Percentiles rank a stretch among this genome's conserved stretches.
Conservation (phyloP, 169 alveolate species). For the Plasmodium gallinaceum region DNA sequence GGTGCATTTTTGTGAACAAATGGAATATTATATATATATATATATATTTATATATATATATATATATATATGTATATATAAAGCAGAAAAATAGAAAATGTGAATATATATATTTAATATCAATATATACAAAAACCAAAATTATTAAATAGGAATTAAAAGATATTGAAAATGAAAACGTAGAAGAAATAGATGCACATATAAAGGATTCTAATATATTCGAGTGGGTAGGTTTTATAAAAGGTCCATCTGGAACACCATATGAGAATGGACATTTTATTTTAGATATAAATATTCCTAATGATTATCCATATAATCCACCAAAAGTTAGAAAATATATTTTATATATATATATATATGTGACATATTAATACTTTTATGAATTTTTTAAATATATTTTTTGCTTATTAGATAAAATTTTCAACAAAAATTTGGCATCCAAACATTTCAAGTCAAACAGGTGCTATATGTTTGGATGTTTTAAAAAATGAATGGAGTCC, state of each 20-base stretch:
- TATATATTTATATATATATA: conserved; percentile 7
- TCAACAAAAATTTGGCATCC: conserved; percentile 98
- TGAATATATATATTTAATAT: not conserved
- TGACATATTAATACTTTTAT: conserved; percentile 4
- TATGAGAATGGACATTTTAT: conserved; percentile 94
- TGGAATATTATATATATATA: not conserved
- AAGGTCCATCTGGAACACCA: conserved; percentile 95
- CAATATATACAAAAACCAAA: not conserved
- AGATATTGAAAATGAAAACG: conserved; percentile 82
- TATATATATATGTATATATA: conserved; percentile 1
- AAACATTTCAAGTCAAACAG: conserved; percentile 94
- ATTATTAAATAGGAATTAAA: conserved; percentile 78
- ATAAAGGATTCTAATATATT: conserved; percentile 88
- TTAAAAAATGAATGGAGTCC: conserved; percentile 98
- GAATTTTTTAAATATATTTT: not conserved
- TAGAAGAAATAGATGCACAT: conserved; percentile 85
- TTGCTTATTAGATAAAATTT: conserved; percentile 89
- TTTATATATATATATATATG: conserved; percentile 3
- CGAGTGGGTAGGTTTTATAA: conserved; percentile 92
- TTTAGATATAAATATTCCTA: conserved; percentile 93
- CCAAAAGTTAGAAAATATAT: conserved; percentile 79
- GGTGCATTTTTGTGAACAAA: not conserved
- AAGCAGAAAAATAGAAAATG: not conserved
- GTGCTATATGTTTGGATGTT: conserved; percentile 97
- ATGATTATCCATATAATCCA: conserved; percentile 95